These are phyloP conservation scores for Penicillium bialowiezense DNA, from an alignment of 495 filamentous ascomycete genomes.

Conservation along the genomic window DNA sequence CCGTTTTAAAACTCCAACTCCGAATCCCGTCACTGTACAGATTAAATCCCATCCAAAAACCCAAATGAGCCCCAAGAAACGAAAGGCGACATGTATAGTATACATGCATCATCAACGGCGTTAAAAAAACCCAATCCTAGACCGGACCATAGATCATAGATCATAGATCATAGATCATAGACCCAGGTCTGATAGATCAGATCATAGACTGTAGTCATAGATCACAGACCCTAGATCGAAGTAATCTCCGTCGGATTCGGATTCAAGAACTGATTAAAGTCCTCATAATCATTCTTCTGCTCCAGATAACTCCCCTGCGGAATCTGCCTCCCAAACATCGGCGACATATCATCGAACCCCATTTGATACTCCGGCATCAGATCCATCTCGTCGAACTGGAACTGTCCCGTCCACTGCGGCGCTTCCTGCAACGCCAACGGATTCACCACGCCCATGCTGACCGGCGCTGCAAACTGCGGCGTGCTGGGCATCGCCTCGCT, in stretches of 20 bases:
- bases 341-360: slow-evolving; percentile 40
- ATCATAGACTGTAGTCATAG: no score
- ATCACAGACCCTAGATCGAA: slow-evolving; percentile 36
- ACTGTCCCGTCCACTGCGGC: slow-evolving; percentile 31
- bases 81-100: slow-evolving; percentile 29
- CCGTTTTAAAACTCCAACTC: slow-evolving; percentile 2
- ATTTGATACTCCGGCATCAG: slow-evolving; percentile 31
- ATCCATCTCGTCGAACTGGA: slow-evolving; percentile 44
- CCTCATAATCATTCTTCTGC: slow-evolving; percentile 37
- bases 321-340: slow-evolving; percentile 38
- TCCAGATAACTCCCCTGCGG: slow-evolving; percentile 29
- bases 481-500: slow-evolving; percentile 24
- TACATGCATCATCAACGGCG: slow-evolving; percentile 41
- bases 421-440: slow-evolving; percentile 36
- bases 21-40: slow-evolving; percentile 24
- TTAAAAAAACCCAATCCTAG: slow-evolving; percentile 18
- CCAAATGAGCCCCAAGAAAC: slow-evolving; percentile 11
- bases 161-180: no score
- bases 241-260: slow-evolving; percentile 43
- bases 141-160: no score
- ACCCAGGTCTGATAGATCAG: no score
- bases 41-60: slow-evolving; percentile 16
- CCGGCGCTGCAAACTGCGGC: slow-evolving; percentile 15
- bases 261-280: slow-evolving; percentile 45
- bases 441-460: slow-evolving; percentile 41